Evolutionary conservation across 2,329 filamentous ascomycete genomes (phyloP), one percentile per base, ranked within the genome.

Genomic region (Huntiella bhutanensis): DNA sequence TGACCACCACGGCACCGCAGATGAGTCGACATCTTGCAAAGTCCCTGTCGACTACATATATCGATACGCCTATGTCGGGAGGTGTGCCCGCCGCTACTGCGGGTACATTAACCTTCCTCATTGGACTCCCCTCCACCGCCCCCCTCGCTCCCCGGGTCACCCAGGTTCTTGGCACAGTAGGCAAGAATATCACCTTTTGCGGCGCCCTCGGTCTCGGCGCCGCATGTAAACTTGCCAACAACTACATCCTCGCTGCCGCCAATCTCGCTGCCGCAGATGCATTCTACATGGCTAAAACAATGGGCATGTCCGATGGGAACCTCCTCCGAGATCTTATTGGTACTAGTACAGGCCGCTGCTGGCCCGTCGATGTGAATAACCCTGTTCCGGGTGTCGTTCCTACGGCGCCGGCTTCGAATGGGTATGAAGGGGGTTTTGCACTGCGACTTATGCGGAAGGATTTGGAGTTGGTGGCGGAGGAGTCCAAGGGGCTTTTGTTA

Each of bases 31-130:
- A 17, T 36, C 41, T 35, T 10, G 22, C 22, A 28, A 10, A 28
- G 22, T 8, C 22, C 7, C 22, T 28, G 6, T 10, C 22, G 3
- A 28, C 22, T 28, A 71, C 70, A 45, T 95, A 96, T 57, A 78
- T 95, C 49, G 91, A 98, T 59, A 88, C 91, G 3, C 91, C 91
- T 39, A 94, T 98, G 80, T 96, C 88, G 0, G 91, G 91, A 41
- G 91, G 91, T 43, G 87, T 95, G 0, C 85, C 96, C 4, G 91
- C 88, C 38, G 91, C 91, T 8, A 70, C 76, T 4, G 85, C 85
- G 10, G 91, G 82, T 33, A 87, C 85, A 0, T 67, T 98, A 49
- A 94, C 87, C 0, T 98, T 98, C 60, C 96, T 98, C 91, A 76
- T 96, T 47, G 91, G 91, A 38, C 72, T 79, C 5, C 68, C 76